Conservation (phyloP, 345 rosid species). For the Ricinus communis region DNA sequence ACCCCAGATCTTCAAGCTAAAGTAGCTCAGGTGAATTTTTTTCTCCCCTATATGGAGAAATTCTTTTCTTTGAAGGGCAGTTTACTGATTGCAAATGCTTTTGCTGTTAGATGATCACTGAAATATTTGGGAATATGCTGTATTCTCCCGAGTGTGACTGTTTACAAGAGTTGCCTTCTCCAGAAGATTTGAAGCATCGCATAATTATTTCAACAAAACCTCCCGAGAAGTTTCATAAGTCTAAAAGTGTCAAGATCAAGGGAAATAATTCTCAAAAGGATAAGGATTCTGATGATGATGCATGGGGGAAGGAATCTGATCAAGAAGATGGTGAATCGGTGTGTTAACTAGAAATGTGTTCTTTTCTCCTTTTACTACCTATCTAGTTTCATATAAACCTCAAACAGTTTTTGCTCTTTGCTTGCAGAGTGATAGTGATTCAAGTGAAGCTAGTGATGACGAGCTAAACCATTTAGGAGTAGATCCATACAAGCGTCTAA, state of each 20-base stretch:
- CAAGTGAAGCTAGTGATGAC: constrained; percentile 27
- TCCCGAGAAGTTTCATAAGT: constrained; percentile 49
- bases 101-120: constrained; percentile 51
- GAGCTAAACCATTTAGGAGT: constrained; percentile 12
- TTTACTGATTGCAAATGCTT: constrained; percentile 2
- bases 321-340: constrained; percentile 30
- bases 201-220: constrained; percentile 68
- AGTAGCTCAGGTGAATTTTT: constrained; percentile 31
- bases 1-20: constrained; percentile 31
- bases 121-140: constrained; percentile 54
- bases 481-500: constrained; percentile 29
- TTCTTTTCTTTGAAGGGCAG: background rate
- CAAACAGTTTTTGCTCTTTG: constrained; percentile 4
- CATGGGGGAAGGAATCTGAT: constrained; percentile 41
- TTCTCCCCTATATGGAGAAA: constrained; percentile 7
- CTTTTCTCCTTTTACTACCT: background rate
- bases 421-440: constrained; percentile 28
- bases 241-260: constrained; percentile 30
- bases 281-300: constrained; percentile 50
- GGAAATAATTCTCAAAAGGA: constrained; percentile 32
- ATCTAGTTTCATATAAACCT: too few relatives aligned
- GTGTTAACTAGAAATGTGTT: background rate
- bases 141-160: constrained; percentile 44
- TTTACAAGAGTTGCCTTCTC: constrained; percentile 64
- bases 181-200: constrained; percentile 57